Evolutionary conservation across 495 filamentous ascomycete genomes (phyloP).

Genomic region (Extremus antarcticus): DNA sequence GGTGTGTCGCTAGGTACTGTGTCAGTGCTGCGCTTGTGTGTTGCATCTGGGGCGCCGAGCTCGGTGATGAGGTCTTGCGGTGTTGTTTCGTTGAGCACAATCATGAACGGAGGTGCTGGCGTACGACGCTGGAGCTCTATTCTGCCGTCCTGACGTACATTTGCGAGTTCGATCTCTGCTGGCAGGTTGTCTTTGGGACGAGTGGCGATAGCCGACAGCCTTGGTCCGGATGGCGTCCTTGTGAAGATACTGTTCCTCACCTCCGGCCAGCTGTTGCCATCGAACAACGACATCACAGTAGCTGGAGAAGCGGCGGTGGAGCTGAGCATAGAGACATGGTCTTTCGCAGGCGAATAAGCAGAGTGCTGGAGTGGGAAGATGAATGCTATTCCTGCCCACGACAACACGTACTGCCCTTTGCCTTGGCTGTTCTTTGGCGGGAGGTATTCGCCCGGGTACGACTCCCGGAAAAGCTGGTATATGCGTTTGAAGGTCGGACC

Average conservation of each 20-base stretch:
- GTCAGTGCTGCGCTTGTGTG: slow-evolving; percentile 34
- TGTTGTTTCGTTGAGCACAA: slow-evolving; percentile 69
- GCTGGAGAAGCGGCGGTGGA: slow-evolving; percentile 64
- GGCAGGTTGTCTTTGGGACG: slow-evolving; percentile 54
- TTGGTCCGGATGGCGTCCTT: slow-evolving; percentile 54
- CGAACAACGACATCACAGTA: slow-evolving; percentile 76
- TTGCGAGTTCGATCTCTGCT: slow-evolving; percentile 74
- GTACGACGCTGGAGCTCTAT: slow-evolving; percentile 59
- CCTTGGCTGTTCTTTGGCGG: slow-evolving; percentile 40
- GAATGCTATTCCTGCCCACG: slow-evolving; percentile 89
- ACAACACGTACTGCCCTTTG: slow-evolving; percentile 65
- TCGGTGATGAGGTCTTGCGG: slow-evolving; percentile 83
- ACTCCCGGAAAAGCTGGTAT: slow-evolving; percentile 81
- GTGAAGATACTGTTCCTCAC: slow-evolving; percentile 65
- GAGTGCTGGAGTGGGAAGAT: slow-evolving; percentile 68
- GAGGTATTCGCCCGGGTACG: slow-evolving; percentile 84
- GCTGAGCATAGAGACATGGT: slow-evolving; percentile 77
- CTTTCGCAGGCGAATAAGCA: slow-evolving; percentile 68
- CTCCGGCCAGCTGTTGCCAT: slow-evolving; percentile 79
- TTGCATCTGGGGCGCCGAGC: slow-evolving; percentile 87
- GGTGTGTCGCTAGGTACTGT: background rate
- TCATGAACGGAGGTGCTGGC: slow-evolving; percentile 47
- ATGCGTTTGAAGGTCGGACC: slow-evolving; percentile 84
- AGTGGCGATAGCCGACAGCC: slow-evolving; percentile 42
- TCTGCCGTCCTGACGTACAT: slow-evolving; percentile 60